Evolutionary conservation across 1,139 yeast genomes (phyloP).

Genomic region (Candida sp.): DNA sequence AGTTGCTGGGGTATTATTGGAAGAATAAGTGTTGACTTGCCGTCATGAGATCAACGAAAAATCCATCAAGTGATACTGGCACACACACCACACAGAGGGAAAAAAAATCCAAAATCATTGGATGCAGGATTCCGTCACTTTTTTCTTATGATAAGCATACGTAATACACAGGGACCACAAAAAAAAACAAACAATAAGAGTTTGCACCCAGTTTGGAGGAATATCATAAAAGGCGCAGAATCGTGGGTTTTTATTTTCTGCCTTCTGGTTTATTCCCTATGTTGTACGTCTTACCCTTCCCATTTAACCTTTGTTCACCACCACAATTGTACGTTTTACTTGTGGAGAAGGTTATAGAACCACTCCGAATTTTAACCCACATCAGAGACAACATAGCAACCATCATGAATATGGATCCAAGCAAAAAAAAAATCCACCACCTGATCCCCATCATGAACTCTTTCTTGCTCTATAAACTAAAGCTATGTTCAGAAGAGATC

Average conservation of each 20-base stretch:
- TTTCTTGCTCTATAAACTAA: neutral
- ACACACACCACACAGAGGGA: too few species aligned
- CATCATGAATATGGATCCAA: too few species aligned
- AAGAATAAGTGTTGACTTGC: neutral
- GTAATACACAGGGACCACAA: too few species aligned
- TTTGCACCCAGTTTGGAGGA: neutral
- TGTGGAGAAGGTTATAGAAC: conserved; percentile 1
- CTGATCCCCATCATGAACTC: neutral
- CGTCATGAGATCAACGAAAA: neutral
- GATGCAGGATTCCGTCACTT: neutral
- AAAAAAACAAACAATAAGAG: neutral
- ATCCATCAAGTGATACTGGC: conserved; percentile 1
- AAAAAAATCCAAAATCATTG: neutral
- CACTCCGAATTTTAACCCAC: neutral
- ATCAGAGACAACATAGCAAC: too few species aligned
- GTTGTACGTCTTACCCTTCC: neutral
- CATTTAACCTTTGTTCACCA: neutral
- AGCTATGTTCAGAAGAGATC: neutral
- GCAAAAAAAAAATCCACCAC: neutral
- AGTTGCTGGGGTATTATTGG: too few species aligned
- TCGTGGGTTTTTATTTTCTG: too few species aligned
- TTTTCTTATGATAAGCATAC: neutral
- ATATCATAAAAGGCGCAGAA: neutral
- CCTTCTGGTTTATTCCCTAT: neutral
- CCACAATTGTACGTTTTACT: too few species aligned